Percentiles rank a stretch among this genome's conserved stretches.
These are phyloP conservation scores for Debaryomyces hansenii DNA, from an alignment of 805 yeast genomes.

Conservation along the genomic window DNA sequence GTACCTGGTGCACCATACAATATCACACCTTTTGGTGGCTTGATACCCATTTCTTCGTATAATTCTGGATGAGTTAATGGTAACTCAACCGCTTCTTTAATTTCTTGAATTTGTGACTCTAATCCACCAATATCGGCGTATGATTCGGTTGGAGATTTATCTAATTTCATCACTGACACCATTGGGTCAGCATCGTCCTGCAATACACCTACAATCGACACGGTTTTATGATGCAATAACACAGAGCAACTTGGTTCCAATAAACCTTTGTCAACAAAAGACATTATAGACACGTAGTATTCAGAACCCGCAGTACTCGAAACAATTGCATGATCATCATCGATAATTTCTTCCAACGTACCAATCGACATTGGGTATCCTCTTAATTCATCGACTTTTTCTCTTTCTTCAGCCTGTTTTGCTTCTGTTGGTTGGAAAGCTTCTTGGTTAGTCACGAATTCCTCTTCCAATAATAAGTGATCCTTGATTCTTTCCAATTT, in stretches of 20 bases:
- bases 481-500: conserved; percentile 96
- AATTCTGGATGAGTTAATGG: conserved; percentile 96
- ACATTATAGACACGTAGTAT: conserved; percentile 91
- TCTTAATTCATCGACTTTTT: conserved; percentile 90
- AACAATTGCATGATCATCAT: conserved; percentile 98
- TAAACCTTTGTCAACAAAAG: conserved; percentile 94
- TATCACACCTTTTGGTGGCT: conserved; percentile 97
- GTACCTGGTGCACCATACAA: conserved; percentile 98
- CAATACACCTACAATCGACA: conserved; percentile 94
- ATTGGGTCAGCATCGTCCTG: conserved; percentile 98
- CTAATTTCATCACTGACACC: conserved; percentile 96
- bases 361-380: conserved; percentile 97
- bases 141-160: conserved; percentile 94
- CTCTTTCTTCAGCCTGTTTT: conserved; percentile 93
- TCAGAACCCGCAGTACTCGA: conserved; percentile 96
- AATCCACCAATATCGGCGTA: conserved; percentile 98
- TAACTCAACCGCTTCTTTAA: conserved; percentile 93
- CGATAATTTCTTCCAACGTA: conserved; percentile 93
- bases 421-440: conserved; percentile 94
- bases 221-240: conserved; percentile 90
- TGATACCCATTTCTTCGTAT: conserved; percentile 98
- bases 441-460: conserved; percentile 93
- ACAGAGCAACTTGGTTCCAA: conserved; percentile 98
- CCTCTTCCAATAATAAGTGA: conserved; percentile 91
- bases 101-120: conserved; percentile 94